Evolutionary conservation across 192 early-diverging fungal genomes (phyloP).

Genomic region (Glomus cerebriforme): DNA sequence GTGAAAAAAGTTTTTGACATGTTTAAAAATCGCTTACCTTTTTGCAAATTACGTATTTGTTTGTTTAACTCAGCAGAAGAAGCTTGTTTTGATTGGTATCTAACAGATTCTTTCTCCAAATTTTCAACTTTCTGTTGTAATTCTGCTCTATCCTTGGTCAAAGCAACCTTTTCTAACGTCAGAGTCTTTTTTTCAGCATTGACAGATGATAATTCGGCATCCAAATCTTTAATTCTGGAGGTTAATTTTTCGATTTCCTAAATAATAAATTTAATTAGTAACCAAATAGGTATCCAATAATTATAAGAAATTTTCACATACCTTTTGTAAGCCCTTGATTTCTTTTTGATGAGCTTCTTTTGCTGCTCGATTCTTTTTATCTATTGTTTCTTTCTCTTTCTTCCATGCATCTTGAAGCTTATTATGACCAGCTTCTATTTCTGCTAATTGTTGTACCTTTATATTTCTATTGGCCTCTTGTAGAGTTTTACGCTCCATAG

Average conservation of each 20-base stretch:
- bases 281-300: background rate
- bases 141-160: conserved; percentile 22
- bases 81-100: conserved; percentile 9
- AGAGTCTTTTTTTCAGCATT: conserved; percentile 8
- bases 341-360: conserved; percentile 26
- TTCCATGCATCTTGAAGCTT: background rate
- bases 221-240: conserved; percentile 12
- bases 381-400: background rate
- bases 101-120: conserved; percentile 22
- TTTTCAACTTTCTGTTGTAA: conserved; percentile 25
- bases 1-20: background rate
- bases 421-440: background rate
- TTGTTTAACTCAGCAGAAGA: conserved; percentile 12
- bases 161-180: conserved; percentile 18
- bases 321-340: conserved; percentile 12
- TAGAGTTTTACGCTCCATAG: conserved; percentile 5
- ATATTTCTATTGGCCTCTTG: background rate
- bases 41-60: conserved; percentile 17
- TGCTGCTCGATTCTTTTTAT: conserved; percentile 3
- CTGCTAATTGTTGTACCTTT: background rate
- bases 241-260: conserved; percentile 31
- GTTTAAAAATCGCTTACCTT: background rate
- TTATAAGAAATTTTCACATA: background rate
- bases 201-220: conserved; percentile 5
- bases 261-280: background rate